phyloP scores from a whole-genome alignment of 2,329 filamentous ascomycete genomes.

The Scedosporium apiospermum region DNA sequence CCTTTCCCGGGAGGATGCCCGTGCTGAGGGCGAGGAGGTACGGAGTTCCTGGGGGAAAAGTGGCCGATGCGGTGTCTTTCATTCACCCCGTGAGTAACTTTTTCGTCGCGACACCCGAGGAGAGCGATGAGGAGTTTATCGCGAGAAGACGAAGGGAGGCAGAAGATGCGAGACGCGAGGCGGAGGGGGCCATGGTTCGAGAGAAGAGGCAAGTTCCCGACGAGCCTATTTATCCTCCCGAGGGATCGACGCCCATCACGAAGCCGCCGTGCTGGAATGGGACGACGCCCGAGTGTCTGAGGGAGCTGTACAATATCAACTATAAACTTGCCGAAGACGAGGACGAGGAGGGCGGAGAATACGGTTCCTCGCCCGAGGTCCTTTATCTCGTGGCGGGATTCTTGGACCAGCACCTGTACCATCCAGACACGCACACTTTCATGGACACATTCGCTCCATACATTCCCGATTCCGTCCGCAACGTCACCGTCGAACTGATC shows the following conservation, averaged over 20 bases:
- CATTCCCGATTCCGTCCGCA: conserved; percentile 24
- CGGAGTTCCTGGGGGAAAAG: conserved; percentile 25
- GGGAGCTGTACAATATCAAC: conserved; percentile 34
- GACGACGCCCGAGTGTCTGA: conserved; percentile 31
- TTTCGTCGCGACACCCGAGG: conserved; percentile 20
- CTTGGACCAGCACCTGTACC: conserved; percentile 36
- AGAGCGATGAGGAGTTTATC: neutral
- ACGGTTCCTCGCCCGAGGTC: conserved; percentile 18
- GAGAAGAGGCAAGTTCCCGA: conserved; percentile 1
- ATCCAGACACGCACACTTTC: conserved; percentile 30
- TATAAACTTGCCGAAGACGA: conserved; percentile 17
- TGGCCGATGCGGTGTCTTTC: conserved; percentile 31
- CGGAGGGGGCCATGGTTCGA: neutral
- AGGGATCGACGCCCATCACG: neutral
- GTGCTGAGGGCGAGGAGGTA: conserved; percentile 36
- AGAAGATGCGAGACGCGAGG: neutral
- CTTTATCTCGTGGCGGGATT: conserved; percentile 39
- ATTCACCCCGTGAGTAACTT: conserved; percentile 40
- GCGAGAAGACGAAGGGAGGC: neutral
- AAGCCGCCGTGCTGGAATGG: conserved; percentile 17
- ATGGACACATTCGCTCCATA: conserved; percentile 24
- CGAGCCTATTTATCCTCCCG: conserved; percentile 2
- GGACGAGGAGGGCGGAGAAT: neutral
- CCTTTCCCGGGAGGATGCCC: conserved; percentile 24
- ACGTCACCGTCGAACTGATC: conserved; percentile 29